These are phyloP conservation scores for Hyaloscypha finlandica DNA, from an alignment of 495 filamentous ascomycete genomes.

Conservation along the genomic window DNA sequence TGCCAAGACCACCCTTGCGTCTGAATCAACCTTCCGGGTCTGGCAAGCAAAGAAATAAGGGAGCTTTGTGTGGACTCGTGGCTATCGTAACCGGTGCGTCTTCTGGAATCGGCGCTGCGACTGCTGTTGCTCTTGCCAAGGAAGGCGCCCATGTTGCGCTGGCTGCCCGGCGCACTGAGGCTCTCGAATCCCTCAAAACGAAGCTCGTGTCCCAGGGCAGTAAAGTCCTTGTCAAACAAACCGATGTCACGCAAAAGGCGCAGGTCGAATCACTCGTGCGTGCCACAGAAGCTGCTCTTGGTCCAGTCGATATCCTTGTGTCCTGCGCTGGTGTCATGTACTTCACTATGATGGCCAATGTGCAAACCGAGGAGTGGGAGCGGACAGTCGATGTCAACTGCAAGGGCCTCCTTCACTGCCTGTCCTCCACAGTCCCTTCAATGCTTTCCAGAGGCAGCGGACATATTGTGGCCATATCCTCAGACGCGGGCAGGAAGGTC, in stretches of 20 bases:
- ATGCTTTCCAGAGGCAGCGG: conserved; percentile 63
- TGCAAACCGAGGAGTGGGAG: conserved; percentile 65
- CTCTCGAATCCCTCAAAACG: conserved; percentile 57
- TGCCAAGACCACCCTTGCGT: conserved; percentile 53
- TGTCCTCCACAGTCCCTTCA: conserved; percentile 57
- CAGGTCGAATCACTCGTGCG: conserved; percentile 58
- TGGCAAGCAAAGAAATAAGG: conserved; percentile 40
- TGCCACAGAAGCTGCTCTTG: conserved; percentile 54
- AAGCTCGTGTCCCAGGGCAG: conserved; percentile 48
- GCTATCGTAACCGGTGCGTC: conserved; percentile 57
- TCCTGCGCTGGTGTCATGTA: conserved; percentile 76
- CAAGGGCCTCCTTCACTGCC: conserved; percentile 67
- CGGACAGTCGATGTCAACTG: conserved; percentile 72
- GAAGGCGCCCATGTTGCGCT: conserved; percentile 64
- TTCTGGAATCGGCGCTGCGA: conserved; percentile 56
- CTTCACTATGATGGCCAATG: conserved; percentile 73
- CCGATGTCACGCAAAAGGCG: conserved; percentile 59
- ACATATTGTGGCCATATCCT: conserved; percentile 70
- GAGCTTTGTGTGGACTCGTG: conserved; percentile 54
- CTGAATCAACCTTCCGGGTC: conserved; percentile 25
- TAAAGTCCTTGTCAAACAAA: conserved; percentile 59
- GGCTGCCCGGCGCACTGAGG: conserved; percentile 61
- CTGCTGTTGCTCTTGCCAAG: conserved; percentile 42
- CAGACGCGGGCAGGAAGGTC: conserved; percentile 68
- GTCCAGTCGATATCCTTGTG: conserved; percentile 65